A percentile compares a stretch with the other conserved stretches of the same genome.
These are phyloP conservation scores for Cyclospora cayetanensis DNA, from an alignment of 169 alveolate genomes.

Conservation along the genomic window DNA sequence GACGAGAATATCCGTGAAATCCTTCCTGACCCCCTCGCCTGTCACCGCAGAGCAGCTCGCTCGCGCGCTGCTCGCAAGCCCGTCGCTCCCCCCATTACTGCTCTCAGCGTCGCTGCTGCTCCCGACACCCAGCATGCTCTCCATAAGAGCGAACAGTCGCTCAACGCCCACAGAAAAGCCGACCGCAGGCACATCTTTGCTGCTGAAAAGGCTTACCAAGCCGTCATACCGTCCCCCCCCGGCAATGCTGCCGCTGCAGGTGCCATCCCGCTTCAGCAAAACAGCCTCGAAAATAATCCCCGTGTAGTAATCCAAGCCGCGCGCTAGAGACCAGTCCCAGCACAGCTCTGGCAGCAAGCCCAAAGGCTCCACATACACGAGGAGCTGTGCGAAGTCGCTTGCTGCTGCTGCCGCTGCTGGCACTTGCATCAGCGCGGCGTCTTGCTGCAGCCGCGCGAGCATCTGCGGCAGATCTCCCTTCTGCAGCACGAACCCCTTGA, in stretches of 20 bases:
- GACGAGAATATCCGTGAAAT: constrained; percentile 73
- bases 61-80: background rate
- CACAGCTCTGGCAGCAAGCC: constrained; percentile 56
- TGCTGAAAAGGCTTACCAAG: constrained; percentile 92
- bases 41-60: background rate
- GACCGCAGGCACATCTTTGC: constrained; percentile 93
- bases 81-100: background rate
- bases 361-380: constrained; percentile 72
- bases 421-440: constrained; percentile 60
- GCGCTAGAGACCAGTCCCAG: constrained; percentile 94
- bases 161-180: constrained; percentile 97
- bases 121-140: constrained; percentile 16
- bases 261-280: constrained; percentile 80
- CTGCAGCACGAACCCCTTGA: constrained; percentile 1
- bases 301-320: constrained; percentile 98
- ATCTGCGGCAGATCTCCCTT: background rate
- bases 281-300: constrained; percentile 97
- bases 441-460: constrained; percentile 67
- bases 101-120: constrained; percentile 26
- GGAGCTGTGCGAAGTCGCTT: constrained; percentile 81
- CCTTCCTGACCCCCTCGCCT: constrained; percentile 36
- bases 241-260: constrained; percentile 92
- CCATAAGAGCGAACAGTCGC: constrained; percentile 85
- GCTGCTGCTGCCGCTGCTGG: constrained; percentile 72
- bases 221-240: constrained; percentile 98